These are phyloP conservation scores for Botrytis squamosa DNA, from an alignment of 2,329 filamentous ascomycete species.

Conservation along the genomic window DNA sequence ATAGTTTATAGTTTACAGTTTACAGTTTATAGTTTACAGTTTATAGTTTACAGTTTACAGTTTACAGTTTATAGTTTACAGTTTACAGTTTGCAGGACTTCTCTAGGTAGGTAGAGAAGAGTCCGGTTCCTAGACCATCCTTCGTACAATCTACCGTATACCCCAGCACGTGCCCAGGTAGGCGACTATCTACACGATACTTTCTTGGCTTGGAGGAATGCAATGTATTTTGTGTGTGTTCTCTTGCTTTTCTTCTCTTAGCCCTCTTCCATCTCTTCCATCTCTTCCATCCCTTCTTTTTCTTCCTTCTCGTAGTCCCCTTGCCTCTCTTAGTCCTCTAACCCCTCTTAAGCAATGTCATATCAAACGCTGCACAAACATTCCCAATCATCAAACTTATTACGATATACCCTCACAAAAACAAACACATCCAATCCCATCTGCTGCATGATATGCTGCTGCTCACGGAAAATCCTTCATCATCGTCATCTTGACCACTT, in stretches of 20 bases:
- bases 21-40: background rate
- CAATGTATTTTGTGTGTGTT: too few relatives aligned
- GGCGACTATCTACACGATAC: background rate
- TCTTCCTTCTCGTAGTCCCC: too few relatives aligned
- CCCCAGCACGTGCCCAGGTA: background rate
- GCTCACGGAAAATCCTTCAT: background rate
- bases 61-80: too few relatives aligned
- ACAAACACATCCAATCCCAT: background rate
- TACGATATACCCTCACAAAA: background rate
- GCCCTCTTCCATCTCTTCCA: background rate
- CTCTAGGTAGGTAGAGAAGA: too few relatives aligned
- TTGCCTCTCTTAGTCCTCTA: background rate
- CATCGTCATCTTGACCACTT: background rate
- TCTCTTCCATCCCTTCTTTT: too few relatives aligned
- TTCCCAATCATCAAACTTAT: background rate
- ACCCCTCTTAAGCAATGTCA: background rate
- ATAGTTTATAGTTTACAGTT: too few relatives aligned
- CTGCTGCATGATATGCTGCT: background rate
- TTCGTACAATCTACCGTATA: too few relatives aligned
- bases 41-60: background rate
- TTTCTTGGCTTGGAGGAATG: background rate
- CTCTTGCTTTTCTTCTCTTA: background rate
- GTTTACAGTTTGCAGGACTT: too few relatives aligned
- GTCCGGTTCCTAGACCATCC: too few relatives aligned
- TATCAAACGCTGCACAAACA: background rate